Base-by-base conservation (phyloP, 2,329 filamentous ascomycete species). In the Fusarium acutatum region DNA sequence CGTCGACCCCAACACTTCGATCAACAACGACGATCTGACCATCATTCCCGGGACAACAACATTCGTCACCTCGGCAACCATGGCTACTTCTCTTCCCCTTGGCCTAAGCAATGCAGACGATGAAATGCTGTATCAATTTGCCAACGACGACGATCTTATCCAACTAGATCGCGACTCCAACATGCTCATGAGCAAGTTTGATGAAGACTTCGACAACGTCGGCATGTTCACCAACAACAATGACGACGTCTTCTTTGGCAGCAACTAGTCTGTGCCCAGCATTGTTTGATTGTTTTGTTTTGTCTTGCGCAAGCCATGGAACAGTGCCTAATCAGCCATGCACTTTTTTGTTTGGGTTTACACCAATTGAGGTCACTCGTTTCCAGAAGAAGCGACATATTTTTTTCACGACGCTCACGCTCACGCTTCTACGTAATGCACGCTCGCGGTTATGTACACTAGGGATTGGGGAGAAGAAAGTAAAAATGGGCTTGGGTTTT, bases 231-330 rank as follows among this genome's bases (percentile, higher is more conserved):
- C 82, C 34, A 83, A 83, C 71, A 83, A 81, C 70, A 83, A 82
- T 67, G 86, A 88, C 62, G 87, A 89, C 69, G 81, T 88, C 62
- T 88, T 89, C 75, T 89, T 88, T 75, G 83, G 84, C 58, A 82
- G 72, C 71, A 74, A 78, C 62, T 83, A 72, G 78, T 18, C 26
- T 34, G 13, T 20, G 26, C 18, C 30, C 58, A 46, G 60, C 60
- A 32, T 60, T 67, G n/a, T 66, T 60, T 46, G 18, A 22, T 37
- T 63, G 37, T 46, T 64, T 57, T 46, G 37, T 54, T 49, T 49
- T 52, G 37, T 46, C 47, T 56, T 62, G 26, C 34, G 35, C 46
- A 62, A 59, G 46, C 63, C 46, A 59, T 37, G 47, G 28, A 75
- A 67, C 67, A 71, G 62, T 72, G 65, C 64, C 54, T 75, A 71